Percentiles rank a stretch among this genome's conserved stretches.
phyloP scores from a whole-genome alignment of 2,329 filamentous ascomycete species.

The Fusarium sp. region DNA sequence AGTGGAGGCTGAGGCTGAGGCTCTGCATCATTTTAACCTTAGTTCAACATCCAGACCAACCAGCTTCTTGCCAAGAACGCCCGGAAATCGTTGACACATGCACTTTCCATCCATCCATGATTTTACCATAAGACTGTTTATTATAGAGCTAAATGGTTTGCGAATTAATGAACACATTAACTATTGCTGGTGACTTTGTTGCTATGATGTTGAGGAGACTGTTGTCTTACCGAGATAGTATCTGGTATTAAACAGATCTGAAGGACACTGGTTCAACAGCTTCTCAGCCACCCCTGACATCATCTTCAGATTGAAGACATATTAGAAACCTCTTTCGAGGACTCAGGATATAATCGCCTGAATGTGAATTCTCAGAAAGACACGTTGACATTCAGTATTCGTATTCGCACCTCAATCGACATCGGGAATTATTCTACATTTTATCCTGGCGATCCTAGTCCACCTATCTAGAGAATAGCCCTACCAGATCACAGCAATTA shows the following conservation, averaged over 20 bases:
- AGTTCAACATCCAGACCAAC: constrained; percentile 13
- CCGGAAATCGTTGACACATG: constrained; percentile 10
- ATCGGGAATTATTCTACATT: not conserved
- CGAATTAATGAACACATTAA: no score
- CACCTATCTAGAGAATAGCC: not conserved
- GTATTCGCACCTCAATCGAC: constrained; percentile 22
- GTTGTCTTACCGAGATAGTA: not conserved
- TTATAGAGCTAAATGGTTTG: not conserved
- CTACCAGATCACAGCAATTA: constrained; percentile 12
- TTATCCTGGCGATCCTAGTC: not conserved
- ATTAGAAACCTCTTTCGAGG: not conserved
- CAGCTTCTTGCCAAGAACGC: constrained; percentile 22
- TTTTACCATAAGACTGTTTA: not conserved
- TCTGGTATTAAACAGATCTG: no score
- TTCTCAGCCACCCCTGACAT: no score
- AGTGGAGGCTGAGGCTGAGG: constrained; percentile 14
- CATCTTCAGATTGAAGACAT: not conserved
- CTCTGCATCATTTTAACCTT: constrained; percentile 10
- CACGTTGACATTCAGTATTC: constrained; percentile 16
- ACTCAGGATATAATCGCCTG: not conserved
- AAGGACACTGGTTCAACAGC: not conserved
- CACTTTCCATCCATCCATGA: not conserved
- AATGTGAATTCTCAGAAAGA: not conserved
- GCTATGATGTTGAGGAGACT: no score
- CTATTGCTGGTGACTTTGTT: no score